Base-by-base conservation (phyloP, 148 eudicot genomes). In the Mesembryanthemum crystallinum region DNA sequence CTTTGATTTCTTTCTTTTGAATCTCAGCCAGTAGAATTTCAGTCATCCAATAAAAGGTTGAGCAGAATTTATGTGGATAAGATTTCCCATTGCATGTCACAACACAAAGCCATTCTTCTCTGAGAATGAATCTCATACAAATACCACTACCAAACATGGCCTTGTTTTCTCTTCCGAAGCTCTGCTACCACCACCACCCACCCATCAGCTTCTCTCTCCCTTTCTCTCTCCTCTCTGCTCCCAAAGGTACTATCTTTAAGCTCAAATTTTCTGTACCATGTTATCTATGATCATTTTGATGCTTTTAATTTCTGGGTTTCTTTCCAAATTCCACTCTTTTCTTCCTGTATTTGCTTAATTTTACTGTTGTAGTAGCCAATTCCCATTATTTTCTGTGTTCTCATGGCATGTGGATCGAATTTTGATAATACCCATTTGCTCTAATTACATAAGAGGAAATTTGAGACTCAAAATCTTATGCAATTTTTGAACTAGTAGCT, bases 61-160 rank as follows among this genome's bases (percentile, higher is more conserved):
- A 33, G 20, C 43, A 23, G 20, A 87, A 72, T 83, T 74, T 82
- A 23, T 86, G 94, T 85, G 92, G 97, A 92, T 90, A 92, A 88
- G 94, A 88, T 88, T 85, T 72, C 76, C 70, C 55, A 54, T 61
- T 67, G 82, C 80, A 68, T 64, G 75, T 77, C 85, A 75, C 82
- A 75, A 82, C 82, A 73, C 81, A 76, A 3, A 76, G 14, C 35
- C n/a, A n/a, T n/a, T 25, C 1, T 28, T 37, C 17, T 3, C 69
- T 4, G 15, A 21, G n/a, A n/a, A n/a, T 35, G 14, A 74, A 55
- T 80, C 73, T 59, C 72, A 27, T 58, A 24, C 72, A 35, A 61
- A 51, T 58, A 64, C 23, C n/a, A 54, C 73, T 30, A 0, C 61
- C 79, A 61, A 72, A 21, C 75, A 72, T 76, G 80, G 10, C 24